A percentile compares a stretch with the other conserved stretches of the same genome.
phyloP scores from a whole-genome alignment of 345 rosid species.

The Theobroma cacao region DNA sequence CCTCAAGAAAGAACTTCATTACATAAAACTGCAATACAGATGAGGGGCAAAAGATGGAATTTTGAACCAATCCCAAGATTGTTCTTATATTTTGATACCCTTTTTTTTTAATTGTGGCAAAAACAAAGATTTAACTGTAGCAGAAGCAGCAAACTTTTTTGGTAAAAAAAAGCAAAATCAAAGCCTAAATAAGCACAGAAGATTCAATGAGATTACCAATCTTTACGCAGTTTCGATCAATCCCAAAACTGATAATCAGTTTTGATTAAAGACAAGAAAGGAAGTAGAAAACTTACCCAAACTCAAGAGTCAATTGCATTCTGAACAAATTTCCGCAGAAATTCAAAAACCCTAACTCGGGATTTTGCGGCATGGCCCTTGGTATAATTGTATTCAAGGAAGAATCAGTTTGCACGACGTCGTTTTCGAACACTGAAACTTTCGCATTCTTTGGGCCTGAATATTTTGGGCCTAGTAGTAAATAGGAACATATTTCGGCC shows the following conservation, averaged over 20 bases:
- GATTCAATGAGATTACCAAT: not conserved
- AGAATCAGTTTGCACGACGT: not conserved
- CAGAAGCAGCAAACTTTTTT: not conserved
- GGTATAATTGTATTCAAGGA: not conserved
- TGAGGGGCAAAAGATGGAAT: not conserved
- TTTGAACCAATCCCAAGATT: not conserved
- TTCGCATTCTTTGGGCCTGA: not conserved
- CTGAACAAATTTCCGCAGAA: conserved; percentile 13
- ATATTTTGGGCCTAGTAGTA: not conserved
- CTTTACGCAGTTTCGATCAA: not conserved
- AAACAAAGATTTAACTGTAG: not conserved
- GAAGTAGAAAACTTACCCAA: conserved; percentile 45
- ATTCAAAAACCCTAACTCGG: conserved; percentile 25
- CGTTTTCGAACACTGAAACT: not conserved
- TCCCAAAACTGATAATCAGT: not conserved
- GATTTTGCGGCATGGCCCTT: not conserved
- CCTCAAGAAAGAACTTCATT: not conserved
- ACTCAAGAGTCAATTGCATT: conserved; percentile 85
- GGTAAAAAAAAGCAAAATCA: not conserved
- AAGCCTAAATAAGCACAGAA: not conserved
- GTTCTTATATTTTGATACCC: not conserved
- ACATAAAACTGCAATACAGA: not conserved
- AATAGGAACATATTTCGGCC: not conserved
- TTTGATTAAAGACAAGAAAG: not conserved
- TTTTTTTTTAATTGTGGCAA: not conserved